Percentiles rank a stretch among this genome's conserved stretches.
These are phyloP conservation scores for Salvia sclarea DNA, from an alignment of 305 asterid genomes.

Conservation along the genomic window DNA sequence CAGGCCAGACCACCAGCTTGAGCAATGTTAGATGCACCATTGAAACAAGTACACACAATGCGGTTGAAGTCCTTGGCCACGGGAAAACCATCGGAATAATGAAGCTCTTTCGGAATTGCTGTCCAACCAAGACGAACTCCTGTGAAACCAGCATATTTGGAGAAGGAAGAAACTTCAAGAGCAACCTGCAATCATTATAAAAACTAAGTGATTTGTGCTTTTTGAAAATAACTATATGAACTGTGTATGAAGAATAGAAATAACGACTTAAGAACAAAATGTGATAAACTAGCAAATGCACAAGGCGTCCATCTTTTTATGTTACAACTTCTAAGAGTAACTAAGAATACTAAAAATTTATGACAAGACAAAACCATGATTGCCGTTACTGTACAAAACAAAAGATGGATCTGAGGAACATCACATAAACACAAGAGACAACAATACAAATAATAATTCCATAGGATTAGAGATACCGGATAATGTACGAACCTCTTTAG, in stretches of 20 bases:
- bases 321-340: too few species aligned
- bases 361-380: not conserved
- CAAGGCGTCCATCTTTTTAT: not conserved
- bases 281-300: not conserved
- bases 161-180: slow-evolving; percentile 92
- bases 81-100: slow-evolving; percentile 87
- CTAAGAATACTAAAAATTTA: too few species aligned
- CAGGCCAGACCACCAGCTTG: slow-evolving; percentile 97
- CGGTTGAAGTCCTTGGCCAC: slow-evolving; percentile 96
- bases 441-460: not conserved
- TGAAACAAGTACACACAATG: slow-evolving; percentile 85
- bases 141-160: slow-evolving; percentile 97
- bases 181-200: slow-evolving; percentile 68
- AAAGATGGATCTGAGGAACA: not conserved
- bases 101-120: slow-evolving; percentile 81
- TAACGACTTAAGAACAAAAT: not conserved
- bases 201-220: slow-evolving; percentile 1
- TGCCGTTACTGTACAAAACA: not conserved
- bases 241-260: not conserved
- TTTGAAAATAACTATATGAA: not conserved
- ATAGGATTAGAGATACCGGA: not conserved
- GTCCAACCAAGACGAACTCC: slow-evolving; percentile 99
- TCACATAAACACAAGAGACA: not conserved
- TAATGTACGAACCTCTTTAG: slow-evolving; percentile 69
- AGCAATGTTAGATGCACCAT: slow-evolving; percentile 95